These are phyloP conservation scores for Yueomyces sp. DNA, from an alignment of 805 yeast species.

Conservation along the genomic window DNA sequence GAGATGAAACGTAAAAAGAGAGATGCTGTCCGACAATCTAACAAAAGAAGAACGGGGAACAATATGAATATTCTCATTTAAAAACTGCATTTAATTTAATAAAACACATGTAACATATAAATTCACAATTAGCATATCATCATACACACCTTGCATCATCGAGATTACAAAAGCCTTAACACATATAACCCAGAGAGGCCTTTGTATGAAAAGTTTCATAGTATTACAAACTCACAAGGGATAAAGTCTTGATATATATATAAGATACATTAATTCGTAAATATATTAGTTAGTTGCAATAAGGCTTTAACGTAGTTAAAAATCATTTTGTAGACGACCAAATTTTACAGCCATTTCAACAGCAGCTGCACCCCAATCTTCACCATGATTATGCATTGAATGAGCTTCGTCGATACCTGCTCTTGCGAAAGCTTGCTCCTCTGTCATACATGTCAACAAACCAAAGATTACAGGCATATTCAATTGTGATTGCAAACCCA, in stretches of 20 bases:
- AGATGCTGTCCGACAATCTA: conserved; percentile 51
- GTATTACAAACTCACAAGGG: too few species aligned
- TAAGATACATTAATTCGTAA: background rate
- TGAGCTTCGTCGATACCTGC: conserved; percentile 68
- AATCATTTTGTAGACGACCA: conserved; percentile 10
- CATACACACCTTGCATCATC: too few species aligned
- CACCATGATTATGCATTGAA: conserved; percentile 85
- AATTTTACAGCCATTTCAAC: conserved; percentile 75
- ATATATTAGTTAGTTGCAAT: background rate
- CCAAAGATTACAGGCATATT: conserved; percentile 84
- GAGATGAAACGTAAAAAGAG: conserved; percentile 63
- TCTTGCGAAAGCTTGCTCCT: conserved; percentile 84
- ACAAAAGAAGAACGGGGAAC: conserved; percentile 23
- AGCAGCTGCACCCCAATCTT: conserved; percentile 98
- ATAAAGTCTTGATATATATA: too few species aligned
- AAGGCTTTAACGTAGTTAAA: conserved; percentile 1
- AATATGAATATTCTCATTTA: too few species aligned
- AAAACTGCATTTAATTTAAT: too few species aligned
- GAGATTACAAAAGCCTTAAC: too few species aligned
- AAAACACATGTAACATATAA: too few species aligned
- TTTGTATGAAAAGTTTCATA: too few species aligned
- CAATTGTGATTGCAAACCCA: conserved; percentile 62
- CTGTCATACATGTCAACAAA: conserved; percentile 82
- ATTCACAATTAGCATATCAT: too few species aligned
- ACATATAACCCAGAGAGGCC: too few species aligned